phyloP scores from a whole-genome alignment of 306 rosid species.

The Rosa multiflora region DNA sequence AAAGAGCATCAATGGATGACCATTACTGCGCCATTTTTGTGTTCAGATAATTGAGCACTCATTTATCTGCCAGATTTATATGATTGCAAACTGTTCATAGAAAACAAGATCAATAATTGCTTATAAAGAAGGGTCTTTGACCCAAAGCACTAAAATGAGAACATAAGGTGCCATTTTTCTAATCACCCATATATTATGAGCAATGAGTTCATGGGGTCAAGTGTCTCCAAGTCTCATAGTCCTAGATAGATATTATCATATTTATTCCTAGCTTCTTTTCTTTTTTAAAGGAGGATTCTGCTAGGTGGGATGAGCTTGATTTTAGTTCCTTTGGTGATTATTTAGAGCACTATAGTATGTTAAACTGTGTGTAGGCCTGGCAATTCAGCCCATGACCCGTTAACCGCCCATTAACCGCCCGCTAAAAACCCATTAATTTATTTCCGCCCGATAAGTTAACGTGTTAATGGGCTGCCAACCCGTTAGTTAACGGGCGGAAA shows the following conservation, averaged over 20 bases:
- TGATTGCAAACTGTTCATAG: not conserved
- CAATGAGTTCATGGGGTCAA: not conserved
- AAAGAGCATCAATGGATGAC: constrained; percentile 8
- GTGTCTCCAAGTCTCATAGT: not conserved
- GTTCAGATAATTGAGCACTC: not conserved
- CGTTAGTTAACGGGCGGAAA: too few relatives aligned
- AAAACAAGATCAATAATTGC: not conserved
- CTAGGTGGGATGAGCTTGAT: constrained; percentile 34
- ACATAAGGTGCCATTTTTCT: not conserved
- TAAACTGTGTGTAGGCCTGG: not conserved
- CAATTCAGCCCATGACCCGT: too few relatives aligned
- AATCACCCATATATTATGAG: too few relatives aligned
- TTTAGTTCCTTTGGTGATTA: constrained; percentile 1
- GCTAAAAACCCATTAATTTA: too few relatives aligned
- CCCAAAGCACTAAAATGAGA: too few relatives aligned
- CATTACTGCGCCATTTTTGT: not conserved
- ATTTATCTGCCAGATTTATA: constrained; percentile 3
- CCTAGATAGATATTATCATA: constrained; percentile 19
- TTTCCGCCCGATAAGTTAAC: too few relatives aligned
- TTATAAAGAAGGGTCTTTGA: not conserved
- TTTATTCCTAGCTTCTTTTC: constrained; percentile 37
- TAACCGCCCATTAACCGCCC: too few relatives aligned
- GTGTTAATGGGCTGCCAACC: too few relatives aligned
- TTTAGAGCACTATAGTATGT: not conserved
- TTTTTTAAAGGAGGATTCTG: constrained; percentile 41